These are phyloP conservation scores for Monosporascus sp. DNA, from an alignment of 2,329 filamentous ascomycete genomes.

Conservation along the genomic window DNA sequence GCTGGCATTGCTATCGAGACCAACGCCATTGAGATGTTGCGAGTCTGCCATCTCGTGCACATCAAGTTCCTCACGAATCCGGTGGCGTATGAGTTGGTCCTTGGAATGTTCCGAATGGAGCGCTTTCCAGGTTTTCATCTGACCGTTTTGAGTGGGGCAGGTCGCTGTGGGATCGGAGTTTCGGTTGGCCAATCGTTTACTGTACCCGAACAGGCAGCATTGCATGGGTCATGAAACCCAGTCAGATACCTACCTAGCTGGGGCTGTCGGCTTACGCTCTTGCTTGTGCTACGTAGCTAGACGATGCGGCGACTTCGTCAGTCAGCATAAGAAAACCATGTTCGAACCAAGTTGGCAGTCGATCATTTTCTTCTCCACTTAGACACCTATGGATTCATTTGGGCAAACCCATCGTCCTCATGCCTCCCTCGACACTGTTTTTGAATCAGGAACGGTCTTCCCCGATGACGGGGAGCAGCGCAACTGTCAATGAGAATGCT, in stretches of 20 bases:
- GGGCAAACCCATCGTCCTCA: neutral
- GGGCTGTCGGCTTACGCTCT: neutral
- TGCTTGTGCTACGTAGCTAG: neutral
- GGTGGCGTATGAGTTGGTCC: neutral
- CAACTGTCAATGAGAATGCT: neutral
- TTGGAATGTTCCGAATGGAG: too few relatives aligned
- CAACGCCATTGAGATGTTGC: slow-evolving; percentile 12
- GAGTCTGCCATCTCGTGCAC: slow-evolving; percentile 1
- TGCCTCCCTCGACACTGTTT: neutral
- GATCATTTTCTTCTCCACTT: neutral
- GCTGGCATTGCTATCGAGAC: slow-evolving; percentile 42
- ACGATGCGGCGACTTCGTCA: neutral
- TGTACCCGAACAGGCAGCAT: neutral
- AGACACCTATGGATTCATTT: neutral
- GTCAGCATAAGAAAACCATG: neutral
- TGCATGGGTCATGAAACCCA: neutral
- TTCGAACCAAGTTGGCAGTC: neutral
- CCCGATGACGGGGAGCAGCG: neutral
- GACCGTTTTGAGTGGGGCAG: too few relatives aligned
- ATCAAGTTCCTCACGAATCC: neutral
- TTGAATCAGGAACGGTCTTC: neutral
- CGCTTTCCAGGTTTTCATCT: too few relatives aligned
- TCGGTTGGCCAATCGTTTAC: neutral
- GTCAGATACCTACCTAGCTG: neutral
- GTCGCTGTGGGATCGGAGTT: neutral